phyloP scores from a whole-genome alignment of 169 alveolate species.

The Perkinsus marinus region DNA sequence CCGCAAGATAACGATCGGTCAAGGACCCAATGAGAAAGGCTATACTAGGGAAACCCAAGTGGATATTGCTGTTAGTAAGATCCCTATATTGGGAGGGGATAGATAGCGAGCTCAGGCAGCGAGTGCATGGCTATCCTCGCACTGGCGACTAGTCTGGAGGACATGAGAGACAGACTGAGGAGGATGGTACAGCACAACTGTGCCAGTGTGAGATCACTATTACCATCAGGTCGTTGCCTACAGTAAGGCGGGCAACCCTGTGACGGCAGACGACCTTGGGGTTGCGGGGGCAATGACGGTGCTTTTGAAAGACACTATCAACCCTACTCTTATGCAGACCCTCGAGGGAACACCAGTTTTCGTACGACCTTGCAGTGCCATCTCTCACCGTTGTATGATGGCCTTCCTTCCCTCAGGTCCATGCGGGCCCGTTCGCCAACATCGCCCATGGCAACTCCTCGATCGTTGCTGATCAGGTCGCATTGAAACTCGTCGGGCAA shows the following conservation, averaged over 20 bases:
- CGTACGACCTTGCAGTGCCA: no score
- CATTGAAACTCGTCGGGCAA: neutral
- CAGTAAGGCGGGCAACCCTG: neutral
- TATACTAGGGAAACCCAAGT: neutral
- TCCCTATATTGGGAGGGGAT: neutral
- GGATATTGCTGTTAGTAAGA: neutral
- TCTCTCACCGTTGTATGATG: no score
- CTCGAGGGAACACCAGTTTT: constrained; percentile 6
- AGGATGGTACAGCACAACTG: neutral
- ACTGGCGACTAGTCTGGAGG: neutral
- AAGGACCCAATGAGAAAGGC: neutral
- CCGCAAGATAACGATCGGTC: neutral
- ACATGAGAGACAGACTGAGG: neutral
- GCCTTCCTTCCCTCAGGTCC: neutral
- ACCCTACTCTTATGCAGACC: constrained; percentile 4
- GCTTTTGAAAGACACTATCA: constrained; percentile 1
- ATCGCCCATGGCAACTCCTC: constrained; percentile 6
- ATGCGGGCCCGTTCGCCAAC: constrained; percentile 13
- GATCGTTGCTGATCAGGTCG: neutral
- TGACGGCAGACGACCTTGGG: neutral
- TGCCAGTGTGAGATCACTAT: neutral
- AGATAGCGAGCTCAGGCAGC: neutral
- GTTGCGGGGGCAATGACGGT: constrained; percentile 5
- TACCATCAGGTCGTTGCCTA: neutral
- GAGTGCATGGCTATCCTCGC: constrained; percentile 5